A percentile compares a stretch with the other conserved stretches of the same genome.
Evolutionary conservation across 768 basidiomycete genomes (phyloP).

Genomic region (Leccinum imitatum): DNA sequence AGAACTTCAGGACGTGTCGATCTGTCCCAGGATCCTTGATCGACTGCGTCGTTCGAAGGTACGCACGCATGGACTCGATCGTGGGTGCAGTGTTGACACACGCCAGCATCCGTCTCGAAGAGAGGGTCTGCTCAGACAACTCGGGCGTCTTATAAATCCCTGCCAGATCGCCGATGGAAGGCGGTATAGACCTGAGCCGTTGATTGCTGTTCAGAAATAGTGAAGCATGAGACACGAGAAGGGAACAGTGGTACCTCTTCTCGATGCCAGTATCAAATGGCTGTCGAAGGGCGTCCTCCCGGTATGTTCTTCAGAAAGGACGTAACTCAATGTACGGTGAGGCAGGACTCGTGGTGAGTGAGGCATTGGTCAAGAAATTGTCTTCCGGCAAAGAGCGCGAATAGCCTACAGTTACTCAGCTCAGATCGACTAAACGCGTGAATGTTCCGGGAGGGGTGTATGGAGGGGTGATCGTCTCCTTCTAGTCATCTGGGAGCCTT

Average conservation of each 20-base stretch:
- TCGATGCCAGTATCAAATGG: conserved; percentile 47
- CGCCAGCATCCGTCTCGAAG: conserved; percentile 26
- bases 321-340: conserved; percentile 18
- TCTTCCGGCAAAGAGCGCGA: not conserved
- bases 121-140: conserved; percentile 30
- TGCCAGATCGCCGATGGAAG: conserved; percentile 45
- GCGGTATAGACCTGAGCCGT: conserved; percentile 49
- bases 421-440: conserved; percentile 15
- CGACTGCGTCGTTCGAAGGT: conserved; percentile 30
- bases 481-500: conserved; percentile 50
- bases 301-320: conserved; percentile 34
- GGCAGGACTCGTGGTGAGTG: conserved; percentile 10
- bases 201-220: conserved; percentile 31
- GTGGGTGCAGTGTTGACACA: conserved; percentile 39
- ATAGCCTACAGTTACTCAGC: conserved; percentile 7
- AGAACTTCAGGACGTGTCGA: conserved; percentile 54
- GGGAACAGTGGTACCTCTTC: not conserved
- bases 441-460: conserved; percentile 24
- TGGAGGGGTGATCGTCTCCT: conserved; percentile 23
- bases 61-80: conserved; percentile 20
- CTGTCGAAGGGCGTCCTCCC: conserved; percentile 47
- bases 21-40: conserved; percentile 37
- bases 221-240: conserved; percentile 9
- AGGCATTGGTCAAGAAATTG: conserved; percentile 15
- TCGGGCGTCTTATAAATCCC: conserved; percentile 45